phyloP scores from a whole-genome alignment of 108 stramenopile species.

The Cylindrotheca fusiformis region DNA sequence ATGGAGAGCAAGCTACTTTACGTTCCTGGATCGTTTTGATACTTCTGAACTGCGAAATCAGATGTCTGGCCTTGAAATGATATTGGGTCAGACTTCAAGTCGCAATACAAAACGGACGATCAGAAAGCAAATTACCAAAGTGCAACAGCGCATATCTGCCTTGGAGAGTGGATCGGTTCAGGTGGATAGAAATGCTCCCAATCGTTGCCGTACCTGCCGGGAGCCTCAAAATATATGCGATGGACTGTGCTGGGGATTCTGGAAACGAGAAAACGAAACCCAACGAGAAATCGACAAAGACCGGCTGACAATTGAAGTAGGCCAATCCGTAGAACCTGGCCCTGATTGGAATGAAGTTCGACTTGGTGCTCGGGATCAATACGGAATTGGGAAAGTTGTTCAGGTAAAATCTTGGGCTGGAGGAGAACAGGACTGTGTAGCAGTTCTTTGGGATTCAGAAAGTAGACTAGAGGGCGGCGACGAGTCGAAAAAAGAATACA shows the following conservation, averaged over 20 bases:
- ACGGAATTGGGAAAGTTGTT: slow-evolving; percentile 35
- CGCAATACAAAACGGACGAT: slow-evolving; percentile 59
- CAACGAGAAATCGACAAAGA: slow-evolving; percentile 7
- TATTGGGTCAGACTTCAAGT: slow-evolving; percentile 39
- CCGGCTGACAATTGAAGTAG: slow-evolving; percentile 25
- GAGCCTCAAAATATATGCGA: slow-evolving; percentile 57
- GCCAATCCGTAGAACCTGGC: slow-evolving; percentile 45
- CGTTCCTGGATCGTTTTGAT: slow-evolving; percentile 63
- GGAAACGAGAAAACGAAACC: slow-evolving; percentile 35
- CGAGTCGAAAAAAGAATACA: neutral
- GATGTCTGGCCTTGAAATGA: slow-evolving; percentile 14
- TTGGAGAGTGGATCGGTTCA: slow-evolving; percentile 22
- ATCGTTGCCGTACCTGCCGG: slow-evolving; percentile 66
- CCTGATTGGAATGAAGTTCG: slow-evolving; percentile 49
- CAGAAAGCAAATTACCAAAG: slow-evolving; percentile 61
- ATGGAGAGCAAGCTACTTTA: slow-evolving; percentile 74
- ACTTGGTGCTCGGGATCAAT: slow-evolving; percentile 29
- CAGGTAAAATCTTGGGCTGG: slow-evolving; percentile 56
- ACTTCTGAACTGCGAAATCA: slow-evolving; percentile 47
- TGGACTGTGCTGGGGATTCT: slow-evolving; percentile 82
- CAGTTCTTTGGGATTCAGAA: slow-evolving; percentile 37
- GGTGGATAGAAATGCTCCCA: slow-evolving; percentile 41
- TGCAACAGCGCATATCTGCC: slow-evolving; percentile 34
- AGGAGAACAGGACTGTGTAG: slow-evolving; percentile 47
- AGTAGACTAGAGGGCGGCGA: neutral